Evolutionary conservation across 805 yeast genomes (phyloP).

Genomic region (Nakazawaea ernobii): DNA sequence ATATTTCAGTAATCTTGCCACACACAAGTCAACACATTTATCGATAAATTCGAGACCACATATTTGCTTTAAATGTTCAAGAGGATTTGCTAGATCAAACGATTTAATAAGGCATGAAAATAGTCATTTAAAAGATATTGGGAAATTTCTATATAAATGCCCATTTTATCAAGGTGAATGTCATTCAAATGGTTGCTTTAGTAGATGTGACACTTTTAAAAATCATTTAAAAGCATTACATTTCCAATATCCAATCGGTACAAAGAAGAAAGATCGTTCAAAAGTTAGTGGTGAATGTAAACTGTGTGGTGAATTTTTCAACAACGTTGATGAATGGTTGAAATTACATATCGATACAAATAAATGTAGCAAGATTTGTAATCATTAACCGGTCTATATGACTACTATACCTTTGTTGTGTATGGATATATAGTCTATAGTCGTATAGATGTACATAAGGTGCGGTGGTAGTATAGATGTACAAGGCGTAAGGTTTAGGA

Average conservation of each 20-base stretch:
- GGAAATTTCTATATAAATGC: slow-evolving; percentile 66
- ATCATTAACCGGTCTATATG: not conserved
- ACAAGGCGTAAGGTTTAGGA: not conserved
- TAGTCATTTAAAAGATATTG: slow-evolving; percentile 76
- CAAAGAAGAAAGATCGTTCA: slow-evolving; percentile 68
- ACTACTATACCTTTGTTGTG: too few relatives aligned
- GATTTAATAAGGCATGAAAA: slow-evolving; percentile 82
- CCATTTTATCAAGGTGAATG: slow-evolving; percentile 58
- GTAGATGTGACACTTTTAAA: slow-evolving; percentile 87
- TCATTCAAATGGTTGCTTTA: slow-evolving; percentile 80
- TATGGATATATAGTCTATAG: too few relatives aligned
- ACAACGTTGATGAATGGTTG: slow-evolving; percentile 77
- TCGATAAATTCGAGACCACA: slow-evolving; percentile 72
- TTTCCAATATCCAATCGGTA: slow-evolving; percentile 83
- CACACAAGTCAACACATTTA: slow-evolving; percentile 76
- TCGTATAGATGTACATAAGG: too few relatives aligned
- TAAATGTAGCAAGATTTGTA: slow-evolving; percentile 26
- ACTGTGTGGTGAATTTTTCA: slow-evolving; percentile 63
- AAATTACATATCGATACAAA: slow-evolving; percentile 59
- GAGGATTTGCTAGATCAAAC: slow-evolving; percentile 86
- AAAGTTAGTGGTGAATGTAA: slow-evolving; percentile 71
- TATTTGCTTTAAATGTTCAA: slow-evolving; percentile 66
- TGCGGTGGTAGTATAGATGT: too few relatives aligned
- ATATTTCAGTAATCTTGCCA: slow-evolving; percentile 72
- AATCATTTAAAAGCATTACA: slow-evolving; percentile 88